phyloP scores from a whole-genome alignment of 257 asterid genomes.

The Verbascum thapsus region DNA sequence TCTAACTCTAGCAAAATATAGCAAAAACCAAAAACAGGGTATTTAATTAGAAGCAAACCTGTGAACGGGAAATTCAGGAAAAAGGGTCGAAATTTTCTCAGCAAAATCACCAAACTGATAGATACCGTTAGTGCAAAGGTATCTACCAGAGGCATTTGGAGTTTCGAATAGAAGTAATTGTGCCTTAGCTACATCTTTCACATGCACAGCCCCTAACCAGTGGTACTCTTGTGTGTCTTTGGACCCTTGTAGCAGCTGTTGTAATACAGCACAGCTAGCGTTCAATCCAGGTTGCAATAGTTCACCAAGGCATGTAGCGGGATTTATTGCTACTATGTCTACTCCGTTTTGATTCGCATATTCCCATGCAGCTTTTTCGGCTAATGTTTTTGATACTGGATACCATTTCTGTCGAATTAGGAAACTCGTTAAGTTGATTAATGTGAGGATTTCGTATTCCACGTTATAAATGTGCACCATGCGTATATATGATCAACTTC shows the following conservation, averaged over 20 bases:
- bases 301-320: constrained; percentile 76
- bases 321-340: constrained; percentile 79
- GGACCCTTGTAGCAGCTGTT: constrained; percentile 74
- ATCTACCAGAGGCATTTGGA: constrained; percentile 72
- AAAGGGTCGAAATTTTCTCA: constrained; percentile 52
- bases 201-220: constrained; percentile 95
- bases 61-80: constrained; percentile 70
- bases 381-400: constrained; percentile 85
- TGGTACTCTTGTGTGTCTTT: constrained; percentile 78
- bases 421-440: neutral
- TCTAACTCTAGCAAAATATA: no score
- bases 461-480: no score
- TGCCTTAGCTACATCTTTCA: constrained; percentile 81
- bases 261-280: constrained; percentile 86
- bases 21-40: no score
- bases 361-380: constrained; percentile 86
- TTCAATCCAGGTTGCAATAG: constrained; percentile 75
- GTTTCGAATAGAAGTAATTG: constrained; percentile 65
- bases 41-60: constrained; percentile 54
- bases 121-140: constrained; percentile 89
- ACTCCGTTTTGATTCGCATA: constrained; percentile 59
- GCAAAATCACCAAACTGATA: constrained; percentile 81
- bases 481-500: no score
- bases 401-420: constrained; percentile 71
- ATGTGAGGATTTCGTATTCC: neutral